Base-by-base conservation (phyloP, 768 basidiomycete species). In the Trametes gibbosa region DNA sequence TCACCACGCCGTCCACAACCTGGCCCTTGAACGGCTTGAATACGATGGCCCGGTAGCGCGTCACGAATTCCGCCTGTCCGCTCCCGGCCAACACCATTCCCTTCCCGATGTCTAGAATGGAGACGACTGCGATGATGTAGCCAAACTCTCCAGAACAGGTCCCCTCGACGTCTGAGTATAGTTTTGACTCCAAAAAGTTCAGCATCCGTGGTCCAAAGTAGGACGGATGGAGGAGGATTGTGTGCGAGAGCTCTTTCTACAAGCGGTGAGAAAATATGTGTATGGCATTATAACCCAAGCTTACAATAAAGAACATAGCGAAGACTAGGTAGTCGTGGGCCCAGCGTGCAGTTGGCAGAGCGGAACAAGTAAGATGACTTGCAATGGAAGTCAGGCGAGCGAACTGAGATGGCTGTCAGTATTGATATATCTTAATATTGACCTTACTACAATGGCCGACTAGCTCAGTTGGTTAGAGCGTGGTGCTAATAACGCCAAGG, bases 11-110 rank as follows among this genome's bases (percentile, higher is more conserved):
- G 71, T 99, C 97, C 17, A 99, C 91, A 4, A 98, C 96, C 71
- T 99, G 96, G 10, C 95, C 95, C 73, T 98, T 97, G 82, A 98
- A 98, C n/a, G 97, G 97, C 74, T 98, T 95, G 83, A 97, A 98
- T 19, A 99, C 96, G 64, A 99, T 94, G 6, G 97, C 97, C 25
- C 90, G 86, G 75, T 98, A 99, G 54, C 89, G 81, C 21, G 94
- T 93, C 63, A 92, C 82, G 73, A 99, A 99, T 75, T 98, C 93
- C 5, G 97, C 97, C 74, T 96, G 93, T 1, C 95, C 96, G 34
- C 88, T 94, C 8, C 93, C 92, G 55, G 89, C 85, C 46, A 96
- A 76, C 14, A 98, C 90, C 82, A 93, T 91, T 9, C 95, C 95
- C 73, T 92, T 89, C 34, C 93, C 94, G 55, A 95, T 92, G 68